A percentile compares a stretch with the other conserved stretches of the same genome.
Evolutionary conservation across 2,329 filamentous ascomycete genomes (phyloP).

Genomic region (Botrytis paeoniae): DNA sequence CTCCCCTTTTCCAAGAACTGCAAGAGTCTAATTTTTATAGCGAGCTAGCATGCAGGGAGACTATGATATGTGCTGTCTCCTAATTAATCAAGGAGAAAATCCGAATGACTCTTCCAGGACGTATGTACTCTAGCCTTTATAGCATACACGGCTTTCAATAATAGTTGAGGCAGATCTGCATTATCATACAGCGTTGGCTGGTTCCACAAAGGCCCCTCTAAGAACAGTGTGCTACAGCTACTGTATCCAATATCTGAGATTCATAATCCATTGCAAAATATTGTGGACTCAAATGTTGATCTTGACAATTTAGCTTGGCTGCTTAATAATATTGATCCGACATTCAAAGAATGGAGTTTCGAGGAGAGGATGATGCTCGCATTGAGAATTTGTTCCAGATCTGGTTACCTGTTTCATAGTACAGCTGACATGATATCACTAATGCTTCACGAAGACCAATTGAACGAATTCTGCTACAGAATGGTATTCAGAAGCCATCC

Average conservation of each 20-base stretch:
- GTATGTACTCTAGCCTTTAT: background rate
- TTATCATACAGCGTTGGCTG: too few relatives aligned
- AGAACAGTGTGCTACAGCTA: accelerated
- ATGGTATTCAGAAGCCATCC: background rate
- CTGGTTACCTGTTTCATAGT: accelerated
- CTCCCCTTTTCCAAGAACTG: background rate
- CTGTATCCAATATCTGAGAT: background rate
- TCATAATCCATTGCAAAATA: background rate
- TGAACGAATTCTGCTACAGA: background rate
- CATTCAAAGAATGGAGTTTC: background rate
- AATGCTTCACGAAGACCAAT: background rate
- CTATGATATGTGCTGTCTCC: background rate
- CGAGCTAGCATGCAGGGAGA: accelerated
- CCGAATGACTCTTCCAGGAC: background rate
- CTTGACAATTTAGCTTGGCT: accelerated
- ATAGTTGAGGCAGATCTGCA: background rate
- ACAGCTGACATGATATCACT: background rate
- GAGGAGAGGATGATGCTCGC: background rate
- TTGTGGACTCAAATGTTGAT: accelerated
- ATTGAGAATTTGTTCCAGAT: background rate
- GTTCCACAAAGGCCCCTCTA: too few relatives aligned
- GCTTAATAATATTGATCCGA: background rate
- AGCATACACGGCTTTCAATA: background rate
- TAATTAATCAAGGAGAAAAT: background rate
- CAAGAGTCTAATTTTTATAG: background rate